Conservation (phyloP, 768 basidiomycete genomes). For the Phaeotremella skinneri region DNA sequence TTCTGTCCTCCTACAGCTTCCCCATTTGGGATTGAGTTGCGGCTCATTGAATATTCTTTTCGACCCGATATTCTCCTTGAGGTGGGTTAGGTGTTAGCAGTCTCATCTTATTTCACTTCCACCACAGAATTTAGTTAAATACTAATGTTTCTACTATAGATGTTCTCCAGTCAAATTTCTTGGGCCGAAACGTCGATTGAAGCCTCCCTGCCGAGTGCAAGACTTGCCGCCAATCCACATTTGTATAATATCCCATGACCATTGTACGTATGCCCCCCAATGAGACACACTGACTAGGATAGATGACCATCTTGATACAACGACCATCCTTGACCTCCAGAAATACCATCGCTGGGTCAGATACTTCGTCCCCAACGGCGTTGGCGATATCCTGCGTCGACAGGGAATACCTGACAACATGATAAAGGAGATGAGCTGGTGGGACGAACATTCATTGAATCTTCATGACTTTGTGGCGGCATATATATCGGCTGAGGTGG, state of each 20-base stretch:
- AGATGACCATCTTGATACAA: conserved; percentile 44
- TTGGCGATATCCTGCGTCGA: conserved; percentile 18
- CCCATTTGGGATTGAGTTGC: background rate
- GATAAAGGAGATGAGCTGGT: conserved; percentile 39
- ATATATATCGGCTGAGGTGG: too few species aligned
- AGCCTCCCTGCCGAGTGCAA: conserved; percentile 23
- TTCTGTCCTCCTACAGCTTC: conserved; percentile 8
- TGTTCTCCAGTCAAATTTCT: conserved; percentile 31
- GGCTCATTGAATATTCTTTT: conserved; percentile 4
- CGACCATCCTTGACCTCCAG: conserved; percentile 28
- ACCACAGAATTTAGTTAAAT: too few species aligned
- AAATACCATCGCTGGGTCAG: conserved; percentile 10
- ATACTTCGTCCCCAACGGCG: conserved; percentile 26
- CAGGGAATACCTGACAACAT: conserved; percentile 16
- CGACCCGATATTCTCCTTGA: conserved; percentile 5
- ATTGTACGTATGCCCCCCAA: conserved; percentile 27
- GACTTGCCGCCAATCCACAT: conserved; percentile 31
- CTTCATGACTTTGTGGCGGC: too few species aligned
- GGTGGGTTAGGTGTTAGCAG: too few species aligned
- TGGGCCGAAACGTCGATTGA: conserved; percentile 30
- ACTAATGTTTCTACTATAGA: conserved; percentile 8
- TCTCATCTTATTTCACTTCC: too few species aligned
- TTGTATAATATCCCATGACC: conserved; percentile 43
- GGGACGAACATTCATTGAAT: conserved; percentile 19
- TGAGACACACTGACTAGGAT: background rate